Conservation (phyloP, 2,329 filamentous ascomycete species). For the Ophidiomyces ophidiicola region DNA sequence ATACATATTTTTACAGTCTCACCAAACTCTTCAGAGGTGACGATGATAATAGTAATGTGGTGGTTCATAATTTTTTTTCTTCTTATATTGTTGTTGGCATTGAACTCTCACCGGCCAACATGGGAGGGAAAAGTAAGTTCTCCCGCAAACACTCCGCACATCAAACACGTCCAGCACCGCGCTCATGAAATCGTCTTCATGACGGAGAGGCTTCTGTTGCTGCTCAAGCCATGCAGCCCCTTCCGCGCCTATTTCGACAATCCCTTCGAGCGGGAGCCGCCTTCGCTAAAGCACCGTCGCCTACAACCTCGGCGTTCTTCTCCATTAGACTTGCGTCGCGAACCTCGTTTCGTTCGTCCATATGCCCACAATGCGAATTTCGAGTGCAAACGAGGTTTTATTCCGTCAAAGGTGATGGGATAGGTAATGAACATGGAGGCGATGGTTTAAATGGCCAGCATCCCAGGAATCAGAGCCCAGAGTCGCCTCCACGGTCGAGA, state of each 20-base stretch:
- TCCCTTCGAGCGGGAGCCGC: slow-evolving; percentile 18
- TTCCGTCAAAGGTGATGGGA: slow-evolving; percentile 20
- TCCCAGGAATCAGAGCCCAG: neutral
- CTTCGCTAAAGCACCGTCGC: slow-evolving; percentile 18
- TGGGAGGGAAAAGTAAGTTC: slow-evolving; percentile 7
- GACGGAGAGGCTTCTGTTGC: slow-evolving; percentile 4
- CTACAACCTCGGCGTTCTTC: slow-evolving; percentile 18
- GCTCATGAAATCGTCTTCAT: slow-evolving; percentile 12
- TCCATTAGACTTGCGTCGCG: too few species aligned
- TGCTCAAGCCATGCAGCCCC: slow-evolving; percentile 25
- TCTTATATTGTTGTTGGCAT: too few species aligned
- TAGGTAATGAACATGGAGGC: slow-evolving; percentile 3
- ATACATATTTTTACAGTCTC: too few species aligned
- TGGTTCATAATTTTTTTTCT: too few species aligned
- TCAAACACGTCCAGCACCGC: slow-evolving; percentile 1
- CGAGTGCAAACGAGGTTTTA: slow-evolving; percentile 22
- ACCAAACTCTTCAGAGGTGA: too few species aligned
- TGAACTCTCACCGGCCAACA: too few species aligned
- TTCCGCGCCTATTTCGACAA: slow-evolving; percentile 31
- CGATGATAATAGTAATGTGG: too few species aligned
- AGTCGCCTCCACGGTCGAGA: neutral
- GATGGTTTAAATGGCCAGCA: neutral
- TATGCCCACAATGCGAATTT: slow-evolving; percentile 35
- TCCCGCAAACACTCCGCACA: neutral
- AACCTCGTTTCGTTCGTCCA: slow-evolving; percentile 22